phyloP scores from a whole-genome alignment of 768 basidiomycete species.

The Mrakia hoshinonis region DNA sequence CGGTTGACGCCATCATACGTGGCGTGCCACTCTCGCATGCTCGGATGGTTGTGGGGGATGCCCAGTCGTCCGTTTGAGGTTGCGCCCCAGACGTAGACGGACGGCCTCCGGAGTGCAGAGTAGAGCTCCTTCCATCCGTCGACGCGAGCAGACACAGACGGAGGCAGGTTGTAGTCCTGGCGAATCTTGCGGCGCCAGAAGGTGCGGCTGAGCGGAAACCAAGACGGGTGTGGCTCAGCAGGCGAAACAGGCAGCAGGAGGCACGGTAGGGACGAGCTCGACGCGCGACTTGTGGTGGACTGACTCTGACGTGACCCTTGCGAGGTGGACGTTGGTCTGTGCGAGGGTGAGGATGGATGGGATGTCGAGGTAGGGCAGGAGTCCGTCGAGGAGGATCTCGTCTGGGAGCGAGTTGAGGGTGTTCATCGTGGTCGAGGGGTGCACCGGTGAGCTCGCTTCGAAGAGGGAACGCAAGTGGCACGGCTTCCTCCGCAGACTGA shows the following conservation, averaged over 20 bases:
- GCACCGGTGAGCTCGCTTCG: neutral
- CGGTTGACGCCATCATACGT: conserved; percentile 18
- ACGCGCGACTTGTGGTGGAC: neutral
- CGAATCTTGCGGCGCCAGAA: conserved; percentile 11
- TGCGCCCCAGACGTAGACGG: conserved; percentile 23
- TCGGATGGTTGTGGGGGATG: conserved; percentile 19
- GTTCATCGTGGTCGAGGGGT: neutral
- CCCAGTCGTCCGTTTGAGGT: conserved; percentile 21
- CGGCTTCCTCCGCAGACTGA: neutral
- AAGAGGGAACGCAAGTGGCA: neutral
- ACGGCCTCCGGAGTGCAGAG: conserved; percentile 6
- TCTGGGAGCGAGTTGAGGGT: conserved; percentile 15
- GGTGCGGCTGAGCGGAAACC: neutral
- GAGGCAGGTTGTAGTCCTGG: conserved; percentile 22
- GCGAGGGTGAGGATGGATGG: neutral
- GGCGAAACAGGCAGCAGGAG: neutral
- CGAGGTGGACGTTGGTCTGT: conserved; percentile 11
- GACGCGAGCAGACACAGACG: conserved; percentile 4
- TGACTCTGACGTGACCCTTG: neutral
- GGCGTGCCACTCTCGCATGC: conserved; percentile 1
- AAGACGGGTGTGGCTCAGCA: neutral
- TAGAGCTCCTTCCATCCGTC: conserved; percentile 28
- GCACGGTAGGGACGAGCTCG: neutral
- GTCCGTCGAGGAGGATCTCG: conserved; percentile 16
- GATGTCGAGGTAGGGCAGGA: conserved; percentile 7